phyloP scores from a whole-genome alignment of 257 asterid genomes.

The Nicotiana paniculata region DNA sequence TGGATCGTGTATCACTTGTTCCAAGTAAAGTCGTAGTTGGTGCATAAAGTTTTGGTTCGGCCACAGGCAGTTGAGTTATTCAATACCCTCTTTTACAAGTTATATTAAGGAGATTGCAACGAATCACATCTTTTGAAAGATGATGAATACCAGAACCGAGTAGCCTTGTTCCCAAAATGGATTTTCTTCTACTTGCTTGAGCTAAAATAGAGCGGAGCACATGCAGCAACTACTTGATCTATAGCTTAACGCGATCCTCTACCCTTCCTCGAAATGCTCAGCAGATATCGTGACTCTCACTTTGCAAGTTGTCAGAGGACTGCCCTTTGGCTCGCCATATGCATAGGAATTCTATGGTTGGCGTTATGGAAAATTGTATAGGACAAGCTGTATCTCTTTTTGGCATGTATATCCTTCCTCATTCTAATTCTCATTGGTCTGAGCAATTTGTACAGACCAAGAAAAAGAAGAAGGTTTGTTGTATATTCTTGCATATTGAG shows the following conservation, averaged over 20 bases:
- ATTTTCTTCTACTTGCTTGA: not conserved
- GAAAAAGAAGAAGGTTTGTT: not conserved
- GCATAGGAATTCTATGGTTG: not conserved
- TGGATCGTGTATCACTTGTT: conserved; percentile 34
- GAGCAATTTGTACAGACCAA: not conserved
- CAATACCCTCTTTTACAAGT: not conserved
- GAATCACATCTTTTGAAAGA: not conserved
- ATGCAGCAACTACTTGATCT: not conserved
- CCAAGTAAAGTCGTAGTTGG: conserved; percentile 36
- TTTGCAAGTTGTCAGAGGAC: not conserved
- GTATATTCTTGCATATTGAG: not conserved
- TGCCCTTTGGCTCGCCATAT: not conserved
- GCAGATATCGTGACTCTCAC: not conserved
- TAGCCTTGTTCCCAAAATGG: not conserved
- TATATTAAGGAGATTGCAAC: not conserved
- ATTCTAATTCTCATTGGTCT: not conserved
- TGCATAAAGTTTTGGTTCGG: conserved; percentile 13
- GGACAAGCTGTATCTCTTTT: not conserved
- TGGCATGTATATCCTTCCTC: not conserved
- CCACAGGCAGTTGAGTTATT: not conserved
- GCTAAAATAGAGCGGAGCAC: not conserved
- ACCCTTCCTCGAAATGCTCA: not conserved
- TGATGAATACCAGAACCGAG: not conserved
- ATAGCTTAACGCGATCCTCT: not conserved
- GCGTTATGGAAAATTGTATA: not conserved